Evolutionary conservation across 2,329 filamentous ascomycete genomes (phyloP).

Genomic region (Colletotrichum chrysophilum): DNA sequence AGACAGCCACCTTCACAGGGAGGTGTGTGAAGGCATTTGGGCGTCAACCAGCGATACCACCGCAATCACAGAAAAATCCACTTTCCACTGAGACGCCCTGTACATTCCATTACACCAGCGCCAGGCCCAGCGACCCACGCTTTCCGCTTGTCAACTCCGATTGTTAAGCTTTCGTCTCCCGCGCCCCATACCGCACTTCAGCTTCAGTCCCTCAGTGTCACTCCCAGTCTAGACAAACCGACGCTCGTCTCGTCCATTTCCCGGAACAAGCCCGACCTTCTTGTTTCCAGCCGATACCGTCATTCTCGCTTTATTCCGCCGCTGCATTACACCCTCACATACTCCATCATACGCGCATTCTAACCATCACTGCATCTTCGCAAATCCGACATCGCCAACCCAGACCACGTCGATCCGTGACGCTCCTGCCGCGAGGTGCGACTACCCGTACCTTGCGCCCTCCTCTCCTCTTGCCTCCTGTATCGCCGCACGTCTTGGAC

Average conservation of each 20-base stretch:
- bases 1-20: constrained; percentile 10
- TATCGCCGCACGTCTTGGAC: background rate
- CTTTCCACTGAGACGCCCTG: constrained; percentile 19
- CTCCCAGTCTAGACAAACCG: background rate
- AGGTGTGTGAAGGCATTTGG: constrained; percentile 14
- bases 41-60: constrained; percentile 15
- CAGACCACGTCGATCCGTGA: background rate
- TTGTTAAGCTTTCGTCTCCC: constrained; percentile 22
- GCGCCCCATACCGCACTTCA: constrained; percentile 11
- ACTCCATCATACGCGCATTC: background rate
- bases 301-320: background rate
- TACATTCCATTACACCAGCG: constrained; percentile 9
- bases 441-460: background rate
- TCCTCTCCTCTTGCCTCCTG: background rate
- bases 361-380: background rate
- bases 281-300: background rate
- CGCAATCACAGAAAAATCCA: constrained; percentile 12
- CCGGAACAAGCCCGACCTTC: background rate
- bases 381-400: background rate
- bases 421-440: background rate
- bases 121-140: constrained; percentile 19
- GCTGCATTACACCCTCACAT: background rate
- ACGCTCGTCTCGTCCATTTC: background rate
- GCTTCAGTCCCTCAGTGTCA: background rate
- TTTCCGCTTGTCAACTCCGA: constrained; percentile 19